A percentile compares a stretch with the other conserved stretches of the same genome.
These are phyloP conservation scores for Starmera quercuum DNA, from an alignment of 805 yeast species.

Conservation along the genomic window DNA sequence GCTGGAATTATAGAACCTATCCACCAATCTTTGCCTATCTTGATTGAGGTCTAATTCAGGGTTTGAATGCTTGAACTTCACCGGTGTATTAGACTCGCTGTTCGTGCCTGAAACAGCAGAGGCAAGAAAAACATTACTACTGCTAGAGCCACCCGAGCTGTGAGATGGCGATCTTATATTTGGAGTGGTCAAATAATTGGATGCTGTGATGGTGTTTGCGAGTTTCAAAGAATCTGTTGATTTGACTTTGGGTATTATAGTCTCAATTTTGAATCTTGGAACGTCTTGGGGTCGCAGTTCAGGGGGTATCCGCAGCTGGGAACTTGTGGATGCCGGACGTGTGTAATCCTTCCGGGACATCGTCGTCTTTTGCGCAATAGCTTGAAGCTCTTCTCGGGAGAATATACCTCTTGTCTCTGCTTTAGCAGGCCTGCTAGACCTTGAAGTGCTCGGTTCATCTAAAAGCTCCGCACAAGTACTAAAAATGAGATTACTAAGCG, in stretches of 20 bases:
- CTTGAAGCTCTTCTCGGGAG: too few relatives aligned
- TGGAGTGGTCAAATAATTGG: neutral
- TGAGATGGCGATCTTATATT: neutral
- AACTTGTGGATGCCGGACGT: too few relatives aligned
- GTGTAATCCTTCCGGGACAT: too few relatives aligned
- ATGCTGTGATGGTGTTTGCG: neutral
- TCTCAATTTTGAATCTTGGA: neutral
- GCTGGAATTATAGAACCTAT: neutral
- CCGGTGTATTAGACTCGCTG: neutral
- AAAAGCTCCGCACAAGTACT: too few relatives aligned
- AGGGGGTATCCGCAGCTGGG: neutral
- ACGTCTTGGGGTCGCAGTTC: neutral
- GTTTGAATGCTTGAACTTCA: neutral
- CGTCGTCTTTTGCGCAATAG: too few relatives aligned
- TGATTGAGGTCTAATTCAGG: neutral
- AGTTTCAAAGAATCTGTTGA: neutral
- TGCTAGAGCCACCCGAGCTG: neutral
- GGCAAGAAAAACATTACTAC: neutral
- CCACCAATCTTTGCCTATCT: conserved; percentile 2
- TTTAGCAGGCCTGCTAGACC: too few relatives aligned
- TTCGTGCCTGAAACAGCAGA: too few relatives aligned
- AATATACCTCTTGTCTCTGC: too few relatives aligned
- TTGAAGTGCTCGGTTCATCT: too few relatives aligned
- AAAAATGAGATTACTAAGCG: too few relatives aligned
- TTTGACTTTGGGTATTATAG: neutral